Base-by-base conservation (phyloP, 2,329 filamentous ascomycete species). In the Rugonectria rugulosa region DNA sequence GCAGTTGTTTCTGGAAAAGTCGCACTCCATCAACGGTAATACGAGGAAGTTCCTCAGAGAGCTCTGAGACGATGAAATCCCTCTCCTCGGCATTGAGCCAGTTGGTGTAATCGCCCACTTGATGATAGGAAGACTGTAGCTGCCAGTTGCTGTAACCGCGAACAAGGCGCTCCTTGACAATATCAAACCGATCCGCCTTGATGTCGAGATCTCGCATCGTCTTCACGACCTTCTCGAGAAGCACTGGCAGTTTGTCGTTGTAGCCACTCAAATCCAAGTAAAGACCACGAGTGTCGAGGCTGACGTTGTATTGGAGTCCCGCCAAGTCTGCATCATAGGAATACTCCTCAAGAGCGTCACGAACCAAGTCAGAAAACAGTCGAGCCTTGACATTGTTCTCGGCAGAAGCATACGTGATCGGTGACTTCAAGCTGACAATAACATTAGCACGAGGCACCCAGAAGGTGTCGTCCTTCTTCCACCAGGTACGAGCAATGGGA, bases 391-490 rank as follows among this genome's bases (percentile, higher is more conserved):
- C 87, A 26, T 85, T 81, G 59, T 90, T 93, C 53, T 89, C 87
- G 2, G 92, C 90, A 5, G 90, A 92, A 2, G 90, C 84, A 70
- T 87, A 88, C n/a, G 90, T 87, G 40, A 96, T 75, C 0, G 92
- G 90, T 56, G 88, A 96, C 65, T 88, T 86, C 62, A 96, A 81
- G 64, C 88, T 91, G 61, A 97, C 85, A 62, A 92, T 85, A 15
- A 98, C 79, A 56, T 92, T 95, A 4, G 91, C 95, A 73, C 96
- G 97, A 8, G 95, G 95, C 9, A 98, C 95, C 93, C 94, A 98
- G 75, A 98, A 99, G 0, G 88, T 92, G 66, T 99, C 95, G 68
- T 99, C 95, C 76, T 98, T 98, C 80, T 99, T 99, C 80, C 88
- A 97, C 95, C 95, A 99, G 3, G 91, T 89, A 24, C 93, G 87